Conservation (phyloP, 176 grass and related monocot species). For the Musa itinerans region DNA sequence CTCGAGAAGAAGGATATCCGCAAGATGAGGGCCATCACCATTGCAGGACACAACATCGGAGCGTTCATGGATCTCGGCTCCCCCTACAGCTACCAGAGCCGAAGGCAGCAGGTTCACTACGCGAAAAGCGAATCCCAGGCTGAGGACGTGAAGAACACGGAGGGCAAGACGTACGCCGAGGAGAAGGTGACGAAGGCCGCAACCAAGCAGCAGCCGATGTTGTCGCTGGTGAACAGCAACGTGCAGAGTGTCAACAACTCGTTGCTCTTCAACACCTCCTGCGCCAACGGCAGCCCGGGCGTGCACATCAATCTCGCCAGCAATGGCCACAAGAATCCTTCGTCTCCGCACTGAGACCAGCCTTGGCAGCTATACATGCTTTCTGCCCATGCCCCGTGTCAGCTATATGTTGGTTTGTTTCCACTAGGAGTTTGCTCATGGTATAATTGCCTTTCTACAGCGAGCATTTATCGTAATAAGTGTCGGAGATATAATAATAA, state of each 20-base stretch:
- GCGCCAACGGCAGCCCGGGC: slow-evolving; percentile 23
- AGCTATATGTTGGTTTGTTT: too few species aligned
- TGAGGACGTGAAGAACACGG: neutral
- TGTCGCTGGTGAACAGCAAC: slow-evolving; percentile 38
- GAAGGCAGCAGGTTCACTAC: slow-evolving; percentile 12
- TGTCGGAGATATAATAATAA: too few species aligned
- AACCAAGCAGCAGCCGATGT: slow-evolving; percentile 14
- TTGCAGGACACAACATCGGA: slow-evolving; percentile 33
- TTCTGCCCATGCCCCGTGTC: too few species aligned
- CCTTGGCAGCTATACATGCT: too few species aligned
- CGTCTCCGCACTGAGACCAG: neutral
- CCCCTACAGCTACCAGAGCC: neutral
- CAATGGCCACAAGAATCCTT: neutral
- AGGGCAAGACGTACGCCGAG: neutral
- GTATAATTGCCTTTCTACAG: too few species aligned
- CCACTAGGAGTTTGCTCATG: too few species aligned
- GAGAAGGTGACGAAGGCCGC: neutral
- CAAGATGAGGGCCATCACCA: slow-evolving; percentile 21
- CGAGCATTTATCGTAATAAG: too few species aligned
- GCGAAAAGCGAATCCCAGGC: neutral
- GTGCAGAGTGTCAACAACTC: slow-evolving; percentile 48
- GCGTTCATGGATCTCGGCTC: slow-evolving; percentile 34
- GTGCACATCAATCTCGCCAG: slow-evolving; percentile 26
- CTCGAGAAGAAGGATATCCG: slow-evolving; percentile 5
- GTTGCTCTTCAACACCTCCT: slow-evolving; percentile 25